phyloP scores from a whole-genome alignment of 306 rosid species.

The Gastrolobium villosum region DNA sequence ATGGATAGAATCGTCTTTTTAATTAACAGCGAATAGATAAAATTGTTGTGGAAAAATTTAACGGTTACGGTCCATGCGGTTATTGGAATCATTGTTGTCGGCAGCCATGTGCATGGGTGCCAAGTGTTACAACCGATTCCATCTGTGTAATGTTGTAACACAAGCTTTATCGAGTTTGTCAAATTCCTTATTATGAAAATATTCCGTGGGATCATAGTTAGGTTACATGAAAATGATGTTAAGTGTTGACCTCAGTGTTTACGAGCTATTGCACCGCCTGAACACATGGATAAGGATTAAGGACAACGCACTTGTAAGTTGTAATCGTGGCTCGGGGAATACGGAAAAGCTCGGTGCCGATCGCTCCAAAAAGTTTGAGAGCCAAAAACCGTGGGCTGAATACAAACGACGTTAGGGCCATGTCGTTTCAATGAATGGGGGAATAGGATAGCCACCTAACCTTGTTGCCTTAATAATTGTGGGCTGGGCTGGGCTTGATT shows the following conservation, averaged over 20 bases:
- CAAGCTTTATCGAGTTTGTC: neutral
- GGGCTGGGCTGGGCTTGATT: neutral
- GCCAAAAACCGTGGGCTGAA: neutral
- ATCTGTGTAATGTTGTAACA: neutral
- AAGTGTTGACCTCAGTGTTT: no score
- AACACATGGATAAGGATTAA: neutral
- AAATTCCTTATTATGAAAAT: neutral
- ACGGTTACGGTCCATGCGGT: conserved; percentile 47
- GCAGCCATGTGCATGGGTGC: conserved; percentile 42
- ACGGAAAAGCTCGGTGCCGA: conserved; percentile 35
- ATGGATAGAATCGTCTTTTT: no score
- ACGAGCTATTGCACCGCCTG: neutral
- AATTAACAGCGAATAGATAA: neutral
- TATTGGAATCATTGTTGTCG: conserved; percentile 29
- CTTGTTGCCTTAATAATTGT: neutral
- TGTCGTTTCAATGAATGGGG: conserved; percentile 20
- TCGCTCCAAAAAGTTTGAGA: neutral
- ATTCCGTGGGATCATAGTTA: neutral
- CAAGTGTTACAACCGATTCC: conserved; percentile 40
- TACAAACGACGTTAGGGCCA: neutral
- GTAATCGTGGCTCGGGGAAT: neutral
- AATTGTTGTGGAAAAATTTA: neutral
- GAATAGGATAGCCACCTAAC: neutral
- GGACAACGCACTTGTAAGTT: neutral
- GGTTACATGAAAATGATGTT: neutral